A percentile compares a stretch with the other conserved stretches of the same genome.
Conservation (phyloP, 2,329 filamentous ascomycete species). For the Fusarium sublunatum region DNA sequence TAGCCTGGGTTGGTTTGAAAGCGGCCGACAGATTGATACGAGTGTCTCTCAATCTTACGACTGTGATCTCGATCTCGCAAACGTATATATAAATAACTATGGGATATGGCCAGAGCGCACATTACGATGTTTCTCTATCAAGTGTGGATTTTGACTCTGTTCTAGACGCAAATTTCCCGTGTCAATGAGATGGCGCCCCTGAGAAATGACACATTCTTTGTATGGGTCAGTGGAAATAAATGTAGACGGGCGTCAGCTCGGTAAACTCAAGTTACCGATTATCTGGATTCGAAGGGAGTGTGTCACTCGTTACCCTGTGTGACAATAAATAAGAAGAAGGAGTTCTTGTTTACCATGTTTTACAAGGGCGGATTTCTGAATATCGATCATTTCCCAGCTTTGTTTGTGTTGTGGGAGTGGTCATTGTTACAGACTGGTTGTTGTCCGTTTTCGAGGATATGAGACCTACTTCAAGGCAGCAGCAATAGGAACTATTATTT, state of each 20-base stretch:
- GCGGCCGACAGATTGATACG: slow-evolving; percentile 21
- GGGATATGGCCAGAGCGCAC: slow-evolving; percentile 5
- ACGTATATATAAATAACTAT: slow-evolving; percentile 8
- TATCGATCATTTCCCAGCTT: not conserved
- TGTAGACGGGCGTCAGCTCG: slow-evolving; percentile 8
- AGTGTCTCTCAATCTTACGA: slow-evolving; percentile 31
- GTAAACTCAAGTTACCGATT: slow-evolving; percentile 5
- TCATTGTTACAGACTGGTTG: too few species aligned
- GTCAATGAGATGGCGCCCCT: slow-evolving; percentile 15
- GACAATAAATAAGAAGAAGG: slow-evolving; percentile 17
- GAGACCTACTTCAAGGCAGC: too few species aligned
- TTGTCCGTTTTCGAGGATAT: too few species aligned
- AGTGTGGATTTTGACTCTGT: slow-evolving; percentile 8
- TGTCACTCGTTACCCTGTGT: slow-evolving; percentile 17
- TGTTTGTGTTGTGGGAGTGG: too few species aligned
- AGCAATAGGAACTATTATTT: too few species aligned
- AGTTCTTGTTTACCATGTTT: slow-evolving; percentile 17
- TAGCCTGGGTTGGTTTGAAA: not conserved
- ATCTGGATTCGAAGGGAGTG: slow-evolving; percentile 3
- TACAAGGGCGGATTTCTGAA: not conserved
- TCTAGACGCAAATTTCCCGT: slow-evolving; percentile 27
- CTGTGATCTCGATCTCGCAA: slow-evolving; percentile 18
- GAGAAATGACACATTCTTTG: slow-evolving; percentile 29
- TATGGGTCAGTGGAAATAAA: slow-evolving; percentile 33
- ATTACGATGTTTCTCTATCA: slow-evolving; percentile 20